These are phyloP conservation scores for Fonsecaea pedrosoi DNA, from an alignment of 2,329 filamentous ascomycete species.

Conservation along the genomic window DNA sequence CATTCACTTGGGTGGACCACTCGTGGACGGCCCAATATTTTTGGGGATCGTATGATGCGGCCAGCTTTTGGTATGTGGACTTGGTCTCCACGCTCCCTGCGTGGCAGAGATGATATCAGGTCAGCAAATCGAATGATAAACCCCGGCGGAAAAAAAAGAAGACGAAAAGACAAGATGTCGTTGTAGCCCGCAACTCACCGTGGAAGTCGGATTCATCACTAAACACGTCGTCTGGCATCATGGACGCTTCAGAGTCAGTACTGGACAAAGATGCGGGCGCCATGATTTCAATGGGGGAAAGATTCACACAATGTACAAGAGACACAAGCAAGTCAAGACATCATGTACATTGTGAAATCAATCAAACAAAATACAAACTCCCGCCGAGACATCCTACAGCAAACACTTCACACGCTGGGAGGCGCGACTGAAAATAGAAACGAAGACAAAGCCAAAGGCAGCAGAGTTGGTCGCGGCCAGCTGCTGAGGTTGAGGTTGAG, in stretches of 20 bases:
- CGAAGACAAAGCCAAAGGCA: background rate
- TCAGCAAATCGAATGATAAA: background rate
- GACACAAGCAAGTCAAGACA: background rate
- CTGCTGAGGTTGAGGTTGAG: slow-evolving; percentile 5
- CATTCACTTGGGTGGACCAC: slow-evolving; percentile 35
- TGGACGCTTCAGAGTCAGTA: slow-evolving; percentile 3
- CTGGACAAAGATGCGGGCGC: slow-evolving; percentile 2
- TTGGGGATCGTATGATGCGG: slow-evolving; percentile 58
- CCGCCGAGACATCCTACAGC: background rate
- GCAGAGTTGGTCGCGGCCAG: background rate
- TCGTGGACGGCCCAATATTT: slow-evolving; percentile 56
- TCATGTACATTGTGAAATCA: background rate
- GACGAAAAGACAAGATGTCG: too few species aligned
- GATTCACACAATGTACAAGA: slow-evolving; percentile 9
- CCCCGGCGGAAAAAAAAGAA: too few species aligned
- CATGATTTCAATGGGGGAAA: background rate
- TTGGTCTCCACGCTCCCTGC: slow-evolving; percentile 64
- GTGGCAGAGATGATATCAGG: background rate
- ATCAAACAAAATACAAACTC: background rate
- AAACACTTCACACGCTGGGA: slow-evolving; percentile 5
- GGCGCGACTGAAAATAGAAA: slow-evolving; percentile 5
- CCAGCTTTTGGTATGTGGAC: slow-evolving; percentile 57
- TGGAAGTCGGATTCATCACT: slow-evolving; percentile 56
- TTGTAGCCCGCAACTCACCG: slow-evolving; percentile 40
- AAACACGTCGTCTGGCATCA: slow-evolving; percentile 41